phyloP scores from a whole-genome alignment of 2,329 filamentous ascomycete genomes.

The Trichoderma sp. region DNA sequence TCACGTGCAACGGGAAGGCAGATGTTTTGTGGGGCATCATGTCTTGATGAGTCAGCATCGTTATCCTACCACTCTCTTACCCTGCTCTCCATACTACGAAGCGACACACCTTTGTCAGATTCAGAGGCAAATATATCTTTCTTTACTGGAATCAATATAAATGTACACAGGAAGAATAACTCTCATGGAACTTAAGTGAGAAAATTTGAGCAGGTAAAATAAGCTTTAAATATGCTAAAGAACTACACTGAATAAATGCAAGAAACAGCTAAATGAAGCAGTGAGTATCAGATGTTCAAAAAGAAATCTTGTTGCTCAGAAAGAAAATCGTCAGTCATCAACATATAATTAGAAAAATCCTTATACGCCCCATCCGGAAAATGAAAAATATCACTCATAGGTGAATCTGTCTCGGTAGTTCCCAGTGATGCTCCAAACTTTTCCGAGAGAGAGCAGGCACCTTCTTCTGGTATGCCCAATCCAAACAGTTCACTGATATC shows the following conservation, averaged over 20 bases:
- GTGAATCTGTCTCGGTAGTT: background rate
- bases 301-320: background rate
- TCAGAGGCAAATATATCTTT: background rate
- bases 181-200: rapidly evolving
- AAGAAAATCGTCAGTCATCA: background rate
- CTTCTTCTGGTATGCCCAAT: background rate
- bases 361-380: background rate
- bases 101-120: background rate
- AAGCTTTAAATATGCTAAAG: background rate
- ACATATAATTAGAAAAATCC: background rate
- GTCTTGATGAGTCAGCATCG: background rate
- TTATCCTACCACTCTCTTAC: background rate
- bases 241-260: background rate
- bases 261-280: background rate
- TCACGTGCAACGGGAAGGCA: background rate
- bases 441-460: background rate
- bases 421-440: background rate
- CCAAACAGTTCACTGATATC: background rate
- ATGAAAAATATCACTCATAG: background rate
- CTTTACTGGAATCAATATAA: background rate
- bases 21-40: background rate
- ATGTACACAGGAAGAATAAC: background rate
- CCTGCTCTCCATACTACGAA: no score
- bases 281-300: background rate
- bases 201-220: background rate